phyloP scores from a whole-genome alignment of 768 basidiomycete species.

The Amanita exitialis region DNA sequence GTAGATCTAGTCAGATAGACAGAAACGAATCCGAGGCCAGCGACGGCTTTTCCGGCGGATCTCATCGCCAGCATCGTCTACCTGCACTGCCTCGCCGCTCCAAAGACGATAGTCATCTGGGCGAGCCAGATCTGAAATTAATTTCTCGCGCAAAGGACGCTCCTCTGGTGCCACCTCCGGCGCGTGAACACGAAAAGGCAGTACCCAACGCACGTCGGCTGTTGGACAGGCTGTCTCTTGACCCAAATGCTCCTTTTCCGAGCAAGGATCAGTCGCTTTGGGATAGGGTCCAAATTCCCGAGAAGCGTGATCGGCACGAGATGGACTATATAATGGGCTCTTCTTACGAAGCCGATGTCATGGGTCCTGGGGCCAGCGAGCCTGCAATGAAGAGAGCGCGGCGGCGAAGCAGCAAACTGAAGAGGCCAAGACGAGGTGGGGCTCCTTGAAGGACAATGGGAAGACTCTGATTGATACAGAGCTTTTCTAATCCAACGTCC shows the following conservation, averaged over 20 bases:
- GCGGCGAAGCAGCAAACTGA: slow-evolving; percentile 18
- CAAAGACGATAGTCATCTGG: not conserved
- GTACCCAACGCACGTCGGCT: not conserved
- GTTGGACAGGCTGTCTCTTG: slow-evolving; percentile 2
- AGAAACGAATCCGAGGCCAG: not conserved
- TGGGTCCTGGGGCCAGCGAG: slow-evolving; percentile 15
- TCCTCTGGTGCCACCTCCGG: not conserved
- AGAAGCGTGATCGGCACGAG: slow-evolving; percentile 27
- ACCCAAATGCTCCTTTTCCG: not conserved
- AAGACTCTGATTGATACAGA: not conserved
- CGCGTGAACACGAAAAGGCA: not conserved
- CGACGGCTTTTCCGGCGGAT: not conserved
- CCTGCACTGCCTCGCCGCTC: not conserved
- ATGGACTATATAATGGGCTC: slow-evolving; percentile 9
- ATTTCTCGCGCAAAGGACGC: not conserved
- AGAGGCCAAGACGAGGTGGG: slow-evolving; percentile 15
- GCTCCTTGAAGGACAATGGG: not conserved
- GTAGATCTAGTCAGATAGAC: not conserved
- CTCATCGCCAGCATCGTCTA: not conserved
- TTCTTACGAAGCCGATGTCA: slow-evolving; percentile 17
- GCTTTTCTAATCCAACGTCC: not conserved
- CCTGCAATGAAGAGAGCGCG: slow-evolving; percentile 17
- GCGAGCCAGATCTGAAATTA: not conserved
- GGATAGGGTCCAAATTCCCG: slow-evolving; percentile 28
- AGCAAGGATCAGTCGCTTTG: slow-evolving; percentile 7